phyloP scores from a whole-genome alignment of 2,329 filamentous ascomycete genomes.

The Thelonectria olida region DNA sequence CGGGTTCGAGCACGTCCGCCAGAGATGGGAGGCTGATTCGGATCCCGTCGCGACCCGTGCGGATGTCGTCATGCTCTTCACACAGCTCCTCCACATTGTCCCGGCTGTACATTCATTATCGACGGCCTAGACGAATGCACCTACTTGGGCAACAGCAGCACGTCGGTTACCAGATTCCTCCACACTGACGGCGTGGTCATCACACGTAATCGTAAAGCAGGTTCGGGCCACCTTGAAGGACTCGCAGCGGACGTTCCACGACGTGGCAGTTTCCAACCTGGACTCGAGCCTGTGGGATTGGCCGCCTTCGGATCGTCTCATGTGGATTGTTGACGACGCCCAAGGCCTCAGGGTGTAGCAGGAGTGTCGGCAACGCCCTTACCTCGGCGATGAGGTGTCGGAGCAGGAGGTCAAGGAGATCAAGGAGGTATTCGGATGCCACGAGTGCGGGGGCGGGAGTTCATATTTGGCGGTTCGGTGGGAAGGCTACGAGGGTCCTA shows the following conservation, averaged over 20 bases:
- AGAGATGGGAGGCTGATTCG: slow-evolving; percentile 18
- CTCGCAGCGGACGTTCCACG: neutral
- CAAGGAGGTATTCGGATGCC: no score
- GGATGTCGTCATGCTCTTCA: slow-evolving; percentile 31
- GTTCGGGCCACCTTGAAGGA: neutral
- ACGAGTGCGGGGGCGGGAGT: no score
- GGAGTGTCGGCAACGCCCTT: neutral
- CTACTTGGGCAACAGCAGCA: no score
- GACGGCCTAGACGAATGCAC: slow-evolving; percentile 50
- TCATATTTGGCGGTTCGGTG: no score
- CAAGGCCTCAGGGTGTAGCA: neutral
- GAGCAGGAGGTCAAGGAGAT: neutral
- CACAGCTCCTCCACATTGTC: slow-evolving; percentile 12
- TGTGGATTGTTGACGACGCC: neutral
- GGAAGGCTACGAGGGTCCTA: no score
- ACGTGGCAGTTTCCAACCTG: neutral
- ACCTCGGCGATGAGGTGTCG: neutral
- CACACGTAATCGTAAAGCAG: neutral
- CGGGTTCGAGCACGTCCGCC: slow-evolving; percentile 27
- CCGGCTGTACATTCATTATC: slow-evolving; percentile 36
- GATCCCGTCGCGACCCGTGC: slow-evolving; percentile 26
- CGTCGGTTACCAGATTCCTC: no score
- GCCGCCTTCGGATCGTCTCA: neutral
- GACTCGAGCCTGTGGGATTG: neutral
- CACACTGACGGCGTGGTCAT: neutral